Percentiles rank a stretch among this genome's conserved stretches.
phyloP scores from a whole-genome alignment of 148 eudicot genomes.

The Persicaria tinctoria region DNA sequence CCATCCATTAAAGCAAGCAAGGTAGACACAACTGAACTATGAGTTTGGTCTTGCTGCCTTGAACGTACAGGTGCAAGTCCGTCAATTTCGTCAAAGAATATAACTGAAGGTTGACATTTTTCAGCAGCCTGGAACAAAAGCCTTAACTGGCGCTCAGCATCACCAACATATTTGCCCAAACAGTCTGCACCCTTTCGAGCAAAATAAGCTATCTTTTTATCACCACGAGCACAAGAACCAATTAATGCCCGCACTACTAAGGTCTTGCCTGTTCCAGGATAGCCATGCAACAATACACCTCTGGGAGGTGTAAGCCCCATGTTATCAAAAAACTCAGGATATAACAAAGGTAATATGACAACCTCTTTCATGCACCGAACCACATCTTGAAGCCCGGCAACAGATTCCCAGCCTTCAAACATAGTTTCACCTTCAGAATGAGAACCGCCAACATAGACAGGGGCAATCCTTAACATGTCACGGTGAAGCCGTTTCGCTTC shows the following conservation, averaged over 20 bases:
- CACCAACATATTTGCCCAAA: slow-evolving; percentile 98
- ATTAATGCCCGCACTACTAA: slow-evolving; percentile 82
- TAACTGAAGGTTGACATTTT: slow-evolving; percentile 89
- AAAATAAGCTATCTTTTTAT: slow-evolving; percentile 83
- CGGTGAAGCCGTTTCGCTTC: slow-evolving; percentile 95
- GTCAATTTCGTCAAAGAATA: slow-evolving; percentile 96
- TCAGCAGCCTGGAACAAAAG: slow-evolving; percentile 97
- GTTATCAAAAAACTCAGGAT: slow-evolving; percentile 79
- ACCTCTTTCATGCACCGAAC: slow-evolving; percentile 90
- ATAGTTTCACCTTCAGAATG: slow-evolving; percentile 34
- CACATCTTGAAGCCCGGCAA: slow-evolving; percentile 90
- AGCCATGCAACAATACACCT: slow-evolving; percentile 93
- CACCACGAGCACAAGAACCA: slow-evolving; percentile 94
- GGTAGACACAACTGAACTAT: slow-evolving; percentile 95
- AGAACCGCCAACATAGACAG: slow-evolving; percentile 83
- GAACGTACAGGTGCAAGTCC: slow-evolving; percentile 95
- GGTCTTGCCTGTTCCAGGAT: slow-evolving; percentile 98
- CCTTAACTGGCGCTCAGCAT: slow-evolving; percentile 97
- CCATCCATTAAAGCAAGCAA: slow-evolving; percentile 97
- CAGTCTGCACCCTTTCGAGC: slow-evolving; percentile 99
- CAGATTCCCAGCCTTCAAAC: slow-evolving; percentile 94
- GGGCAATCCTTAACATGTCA: slow-evolving; percentile 83
- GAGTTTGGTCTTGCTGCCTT: slow-evolving; percentile 97
- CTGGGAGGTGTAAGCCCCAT: slow-evolving; percentile 92
- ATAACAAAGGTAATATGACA: slow-evolving; percentile 81